Evolutionary conservation across 148 eudicot species (phyloP).

Genomic region (Silene latifolia): DNA sequence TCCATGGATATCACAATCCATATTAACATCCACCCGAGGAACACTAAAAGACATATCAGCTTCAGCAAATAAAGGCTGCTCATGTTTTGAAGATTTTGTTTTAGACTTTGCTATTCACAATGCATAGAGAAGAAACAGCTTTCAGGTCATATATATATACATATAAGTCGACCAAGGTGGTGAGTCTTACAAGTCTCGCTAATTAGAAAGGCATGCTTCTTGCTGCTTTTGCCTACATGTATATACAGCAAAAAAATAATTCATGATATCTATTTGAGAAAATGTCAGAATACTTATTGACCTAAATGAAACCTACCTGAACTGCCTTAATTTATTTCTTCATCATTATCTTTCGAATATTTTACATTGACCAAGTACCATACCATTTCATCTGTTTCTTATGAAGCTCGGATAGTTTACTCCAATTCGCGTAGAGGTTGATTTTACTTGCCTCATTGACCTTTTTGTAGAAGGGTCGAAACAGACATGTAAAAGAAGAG

Average conservation of each 20-base stretch:
- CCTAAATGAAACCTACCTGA: neutral
- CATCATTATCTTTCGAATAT: neutral
- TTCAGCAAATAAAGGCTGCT: conserved; percentile 24
- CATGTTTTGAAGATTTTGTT: neutral
- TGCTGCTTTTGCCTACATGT: conserved; percentile 19
- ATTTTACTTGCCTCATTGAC: no score
- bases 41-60: conserved; percentile 33
- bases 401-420: no score
- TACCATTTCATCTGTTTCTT: no score
- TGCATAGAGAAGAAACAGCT: neutral
- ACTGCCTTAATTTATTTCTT: neutral
- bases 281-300: conserved; percentile 2
- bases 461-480: no score
- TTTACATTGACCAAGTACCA: neutral
- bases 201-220: conserved; percentile 20
- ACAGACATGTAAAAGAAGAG: no score
- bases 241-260: neutral
- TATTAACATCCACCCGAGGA: conserved; percentile 50
- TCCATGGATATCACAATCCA: conserved; percentile 63
- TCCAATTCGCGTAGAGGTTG: no score
- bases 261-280: neutral
- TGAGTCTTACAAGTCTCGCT: neutral
- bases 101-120: neutral
- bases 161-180: neutral
- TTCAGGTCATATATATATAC: conserved; percentile 1